phyloP scores from a whole-genome alignment of 2,329 filamentous ascomycete genomes.

The Alternaria panax region DNA sequence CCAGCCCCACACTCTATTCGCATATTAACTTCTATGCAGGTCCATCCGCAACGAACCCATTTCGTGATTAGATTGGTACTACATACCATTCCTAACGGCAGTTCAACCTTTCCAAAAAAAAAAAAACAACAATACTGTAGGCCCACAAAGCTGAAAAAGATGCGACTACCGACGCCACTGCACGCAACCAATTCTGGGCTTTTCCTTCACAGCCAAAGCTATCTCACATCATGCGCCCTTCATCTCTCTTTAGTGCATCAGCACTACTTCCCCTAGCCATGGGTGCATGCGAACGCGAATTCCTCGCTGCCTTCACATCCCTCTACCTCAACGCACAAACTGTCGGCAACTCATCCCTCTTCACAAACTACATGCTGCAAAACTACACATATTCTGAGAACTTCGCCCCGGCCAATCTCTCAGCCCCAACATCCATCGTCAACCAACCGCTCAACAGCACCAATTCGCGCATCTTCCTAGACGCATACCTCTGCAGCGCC shows the following conservation, averaged over 20 bases:
- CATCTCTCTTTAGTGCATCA: neutral
- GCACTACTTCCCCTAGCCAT: neutral
- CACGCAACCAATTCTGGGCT: accelerated
- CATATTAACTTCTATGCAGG: conserved; percentile 5
- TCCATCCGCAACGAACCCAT: neutral
- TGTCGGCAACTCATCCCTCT: conserved; percentile 17
- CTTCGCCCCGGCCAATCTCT: conserved; percentile 23
- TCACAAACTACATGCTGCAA: conserved; percentile 14
- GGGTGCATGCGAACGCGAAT: conserved; percentile 5
- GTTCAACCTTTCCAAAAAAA: neutral
- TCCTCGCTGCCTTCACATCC: conserved; percentile 24
- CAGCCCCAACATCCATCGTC: conserved; percentile 22
- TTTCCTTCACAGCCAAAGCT: neutral
- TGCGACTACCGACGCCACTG: too few species aligned
- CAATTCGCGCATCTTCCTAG: conserved; percentile 24
- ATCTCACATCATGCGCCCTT: neutral
- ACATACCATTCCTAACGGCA: conserved; percentile 2
- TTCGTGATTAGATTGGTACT: neutral
- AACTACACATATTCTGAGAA: conserved; percentile 34
- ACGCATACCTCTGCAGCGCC: conserved; percentile 27
- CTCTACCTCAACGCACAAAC: conserved; percentile 28
- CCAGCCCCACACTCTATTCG: conserved; percentile 10
- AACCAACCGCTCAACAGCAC: conserved; percentile 27
- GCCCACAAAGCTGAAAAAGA: neutral
- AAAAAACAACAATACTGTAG: too few species aligned